Base-by-base conservation (phyloP, 2,329 filamentous ascomycete genomes). In the Lasiodiplodia hormozganensis region DNA sequence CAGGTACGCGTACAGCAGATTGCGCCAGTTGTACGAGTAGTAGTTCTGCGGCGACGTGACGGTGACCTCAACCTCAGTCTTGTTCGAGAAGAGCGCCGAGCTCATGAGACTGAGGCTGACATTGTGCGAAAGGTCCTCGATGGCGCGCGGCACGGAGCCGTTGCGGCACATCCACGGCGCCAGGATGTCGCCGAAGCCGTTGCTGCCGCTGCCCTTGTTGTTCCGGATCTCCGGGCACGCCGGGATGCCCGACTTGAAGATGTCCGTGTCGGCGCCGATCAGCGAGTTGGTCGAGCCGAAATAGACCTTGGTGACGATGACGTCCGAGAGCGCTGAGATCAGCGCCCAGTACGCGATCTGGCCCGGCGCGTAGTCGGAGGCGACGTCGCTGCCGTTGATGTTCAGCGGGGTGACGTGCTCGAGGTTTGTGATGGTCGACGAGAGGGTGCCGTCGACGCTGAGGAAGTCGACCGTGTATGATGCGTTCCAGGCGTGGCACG, bases 51-150 rank as follows among this genome's bases (percentile, higher is more conserved):
- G 21, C 16, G 7, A 8, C 18, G 43, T 2, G 6, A 47, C 43
- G 7, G n/a, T 23, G 8, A 65, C 28, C 0, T 21, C 25, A 1
- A 8, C 31, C 28, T 34, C 18, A 4, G 43, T 52, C 31, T 11
- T 23, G n/a, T 36, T 25, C 31, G 62, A 23, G 18, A 65, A 65
- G 1, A 28, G 43, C 2, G 43, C 43, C 2, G 43, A 47, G 43
- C 43, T 52, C 12, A 65, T n/a, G 4, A 65, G 62, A 21, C 62
- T 53, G 3, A 52, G 43, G 3, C 25, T 65, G 14, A 40, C 51
- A 47, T 65, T 65, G 47, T 11, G 62, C 23, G 62, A 65, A 2
- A 65, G 62, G 21, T 65, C 43, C 25, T 65, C 62, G 47, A 65
- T 18, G 1, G 62, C 47, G 8, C 21, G 21, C 12, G 34, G 25